Conservation (phyloP, 495 filamentous ascomycete genomes). For the Daldinia bambusicola region DNA sequence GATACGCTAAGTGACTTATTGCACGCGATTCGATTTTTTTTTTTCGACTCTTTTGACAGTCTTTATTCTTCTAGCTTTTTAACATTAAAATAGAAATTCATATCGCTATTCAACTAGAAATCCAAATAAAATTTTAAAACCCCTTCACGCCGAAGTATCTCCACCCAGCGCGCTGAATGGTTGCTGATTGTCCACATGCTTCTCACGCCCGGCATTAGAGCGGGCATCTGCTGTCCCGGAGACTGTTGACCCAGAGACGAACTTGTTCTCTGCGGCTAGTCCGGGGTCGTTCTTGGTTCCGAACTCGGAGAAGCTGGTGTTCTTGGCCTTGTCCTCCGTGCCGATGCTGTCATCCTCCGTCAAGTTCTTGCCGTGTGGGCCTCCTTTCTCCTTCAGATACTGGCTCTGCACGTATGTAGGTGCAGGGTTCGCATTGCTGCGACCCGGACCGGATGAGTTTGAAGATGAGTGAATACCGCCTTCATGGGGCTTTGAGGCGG, state of each 20-base stretch:
- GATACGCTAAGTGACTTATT: no score
- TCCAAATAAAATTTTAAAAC: background rate
- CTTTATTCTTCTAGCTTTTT: no score
- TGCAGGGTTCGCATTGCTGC: slow-evolving; percentile 34
- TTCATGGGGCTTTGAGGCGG: slow-evolving; percentile 16
- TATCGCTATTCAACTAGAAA: no score
- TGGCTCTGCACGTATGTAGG: slow-evolving; percentile 49
- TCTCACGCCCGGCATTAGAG: slow-evolving; percentile 29
- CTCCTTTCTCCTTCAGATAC: slow-evolving; percentile 25
- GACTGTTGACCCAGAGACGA: slow-evolving; percentile 11
- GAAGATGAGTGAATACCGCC: slow-evolving; percentile 21
- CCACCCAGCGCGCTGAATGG: slow-evolving; percentile 39
- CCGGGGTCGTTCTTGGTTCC: slow-evolving; percentile 54
- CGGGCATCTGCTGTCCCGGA: background rate
- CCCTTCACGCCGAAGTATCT: slow-evolving; percentile 35
- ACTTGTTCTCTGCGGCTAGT: slow-evolving; percentile 40
- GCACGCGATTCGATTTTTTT: no score
- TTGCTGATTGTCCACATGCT: slow-evolving; percentile 31
- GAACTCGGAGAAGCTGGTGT: slow-evolving; percentile 50
- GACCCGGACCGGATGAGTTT: slow-evolving; percentile 2
- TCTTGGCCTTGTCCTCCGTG: slow-evolving; percentile 43
- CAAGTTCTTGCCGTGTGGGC: slow-evolving; percentile 56
- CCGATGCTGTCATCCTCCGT: slow-evolving; percentile 52
- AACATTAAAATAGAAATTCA: no score
- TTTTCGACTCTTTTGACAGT: no score